These are phyloP conservation scores for Phytophthora palmivora DNA, from an alignment of 352 stramenopile genomes.

Conservation along the genomic window DNA sequence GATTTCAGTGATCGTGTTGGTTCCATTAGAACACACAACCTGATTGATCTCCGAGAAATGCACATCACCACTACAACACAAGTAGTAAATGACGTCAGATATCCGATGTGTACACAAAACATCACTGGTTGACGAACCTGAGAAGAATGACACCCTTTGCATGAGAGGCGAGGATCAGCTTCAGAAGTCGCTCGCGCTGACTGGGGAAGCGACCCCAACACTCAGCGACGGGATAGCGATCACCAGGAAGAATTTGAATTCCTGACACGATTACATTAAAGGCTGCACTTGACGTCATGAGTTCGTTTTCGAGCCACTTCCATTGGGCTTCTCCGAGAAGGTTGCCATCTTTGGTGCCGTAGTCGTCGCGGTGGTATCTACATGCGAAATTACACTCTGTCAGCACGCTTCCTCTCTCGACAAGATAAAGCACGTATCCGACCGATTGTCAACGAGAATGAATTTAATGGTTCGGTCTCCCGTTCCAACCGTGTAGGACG, in stretches of 20 bases:
- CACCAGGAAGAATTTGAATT: slow-evolving; percentile 89
- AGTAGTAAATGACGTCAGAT: slow-evolving; percentile 15
- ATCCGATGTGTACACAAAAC: not conserved
- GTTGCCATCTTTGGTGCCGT: slow-evolving; percentile 62
- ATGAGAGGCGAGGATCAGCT: slow-evolving; percentile 84
- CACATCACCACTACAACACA: slow-evolving; percentile 83
- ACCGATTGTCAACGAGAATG: slow-evolving; percentile 87
- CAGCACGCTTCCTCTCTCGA: not conserved
- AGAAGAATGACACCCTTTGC: slow-evolving; percentile 91
- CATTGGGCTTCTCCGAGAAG: slow-evolving; percentile 85
- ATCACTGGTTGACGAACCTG: slow-evolving; percentile 44
- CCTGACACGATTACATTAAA: slow-evolving; percentile 95
- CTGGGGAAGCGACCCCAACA: slow-evolving; percentile 91
- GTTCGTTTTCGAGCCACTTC: slow-evolving; percentile 85
- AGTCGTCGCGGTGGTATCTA: slow-evolving; percentile 87
- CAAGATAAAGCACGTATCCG: not conserved
- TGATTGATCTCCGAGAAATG: slow-evolving; percentile 94
- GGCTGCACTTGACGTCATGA: slow-evolving; percentile 77
- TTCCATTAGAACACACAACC: slow-evolving; percentile 84
- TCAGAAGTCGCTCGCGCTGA: slow-evolving; percentile 82
- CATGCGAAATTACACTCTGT: not conserved
- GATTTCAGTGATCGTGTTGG: slow-evolving; percentile 81
- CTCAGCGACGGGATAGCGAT: slow-evolving; percentile 85
- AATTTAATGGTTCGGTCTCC: slow-evolving; percentile 85
- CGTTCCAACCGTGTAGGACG: slow-evolving; percentile 75